Evolutionary conservation across 495 filamentous ascomycete species (phyloP).

Genomic region (Penicillium lividum): DNA sequence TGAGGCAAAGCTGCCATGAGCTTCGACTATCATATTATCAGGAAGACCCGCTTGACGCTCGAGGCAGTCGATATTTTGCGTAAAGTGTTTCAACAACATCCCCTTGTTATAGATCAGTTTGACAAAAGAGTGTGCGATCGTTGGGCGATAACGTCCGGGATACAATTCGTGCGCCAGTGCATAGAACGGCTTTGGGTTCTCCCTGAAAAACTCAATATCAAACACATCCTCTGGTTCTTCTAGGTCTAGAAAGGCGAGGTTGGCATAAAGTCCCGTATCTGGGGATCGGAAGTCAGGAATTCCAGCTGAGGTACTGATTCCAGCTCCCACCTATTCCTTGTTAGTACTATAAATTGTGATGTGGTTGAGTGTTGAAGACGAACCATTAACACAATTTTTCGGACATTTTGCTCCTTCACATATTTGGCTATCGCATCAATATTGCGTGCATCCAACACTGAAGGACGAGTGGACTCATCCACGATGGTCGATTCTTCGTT

Average conservation of each 20-base stretch:
- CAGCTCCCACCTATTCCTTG: conserved; percentile 45
- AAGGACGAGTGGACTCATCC: conserved; percentile 62
- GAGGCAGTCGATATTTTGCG: conserved; percentile 96
- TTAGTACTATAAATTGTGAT: conserved; percentile 1
- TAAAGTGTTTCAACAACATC: conserved; percentile 82
- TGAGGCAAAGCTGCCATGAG: conserved; percentile 89
- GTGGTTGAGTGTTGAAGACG: background rate
- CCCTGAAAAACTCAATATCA: conserved; percentile 81
- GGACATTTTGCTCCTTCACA: conserved; percentile 66
- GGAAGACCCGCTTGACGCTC: conserved; percentile 88
- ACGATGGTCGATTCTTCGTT: conserved; percentile 66
- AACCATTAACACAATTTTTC: conserved; percentile 78
- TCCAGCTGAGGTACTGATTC: conserved; percentile 76
- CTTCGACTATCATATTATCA: conserved; percentile 79
- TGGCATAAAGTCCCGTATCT: conserved; percentile 84
- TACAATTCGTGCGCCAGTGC: conserved; percentile 86
- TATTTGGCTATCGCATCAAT: conserved; percentile 72
- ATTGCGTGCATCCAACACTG: conserved; percentile 65
- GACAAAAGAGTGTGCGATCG: conserved; percentile 79
- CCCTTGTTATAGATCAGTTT: conserved; percentile 72
- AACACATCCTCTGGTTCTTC: conserved; percentile 78
- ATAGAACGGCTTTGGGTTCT: conserved; percentile 89
- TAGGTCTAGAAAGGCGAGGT: conserved; percentile 78
- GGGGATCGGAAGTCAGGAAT: conserved; percentile 89
- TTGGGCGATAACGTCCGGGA: conserved; percentile 87